phyloP scores from a whole-genome alignment of 148 eudicot species.

The Linanthus parryae region DNA sequence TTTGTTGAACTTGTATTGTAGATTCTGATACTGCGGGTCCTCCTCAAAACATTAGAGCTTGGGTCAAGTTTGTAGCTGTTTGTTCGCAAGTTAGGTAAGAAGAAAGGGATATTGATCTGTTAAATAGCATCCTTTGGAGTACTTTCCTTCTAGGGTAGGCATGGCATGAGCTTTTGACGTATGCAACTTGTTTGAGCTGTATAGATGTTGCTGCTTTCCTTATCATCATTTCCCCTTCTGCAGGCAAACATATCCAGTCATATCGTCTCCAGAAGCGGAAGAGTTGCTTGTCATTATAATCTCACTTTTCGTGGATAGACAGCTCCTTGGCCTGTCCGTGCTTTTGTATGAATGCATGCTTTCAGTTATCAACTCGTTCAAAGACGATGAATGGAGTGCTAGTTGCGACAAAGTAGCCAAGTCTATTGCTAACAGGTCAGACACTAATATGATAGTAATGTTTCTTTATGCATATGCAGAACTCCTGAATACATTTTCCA shows the following conservation, averaged over 20 bases:
- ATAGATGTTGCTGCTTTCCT: no score
- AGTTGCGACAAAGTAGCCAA: conserved; percentile 58
- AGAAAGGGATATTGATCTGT: not conserved
- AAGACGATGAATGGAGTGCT: conserved; percentile 54
- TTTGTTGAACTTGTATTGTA: conserved; percentile 16
- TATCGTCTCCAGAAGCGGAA: conserved; percentile 60
- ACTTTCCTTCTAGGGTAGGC: not conserved
- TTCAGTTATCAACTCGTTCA: conserved; percentile 53
- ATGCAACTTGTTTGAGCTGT: not conserved
- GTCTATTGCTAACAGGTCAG: conserved; percentile 58
- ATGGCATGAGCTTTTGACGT: not conserved
- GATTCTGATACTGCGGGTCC: conserved; percentile 47
- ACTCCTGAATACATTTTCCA: no score
- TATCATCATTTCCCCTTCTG: conserved; percentile 12
- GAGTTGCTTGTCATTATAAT: conserved; percentile 46
- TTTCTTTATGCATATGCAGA: no score
- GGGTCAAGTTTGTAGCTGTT: conserved; percentile 63
- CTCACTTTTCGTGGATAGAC: conserved; percentile 61
- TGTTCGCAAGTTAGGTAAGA: conserved; percentile 56
- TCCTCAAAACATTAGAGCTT: conserved; percentile 64
- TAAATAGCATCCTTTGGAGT: no score
- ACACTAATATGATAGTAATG: no score
- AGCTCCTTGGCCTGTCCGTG: conserved; percentile 49
- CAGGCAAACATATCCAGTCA: conserved; percentile 45
- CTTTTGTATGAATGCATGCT: conserved; percentile 45